Percentiles rank a stretch among this genome's conserved stretches.
These are phyloP conservation scores for Aureobasidium mangrovei DNA, from an alignment of 2,329 filamentous ascomycete genomes.

Conservation along the genomic window DNA sequence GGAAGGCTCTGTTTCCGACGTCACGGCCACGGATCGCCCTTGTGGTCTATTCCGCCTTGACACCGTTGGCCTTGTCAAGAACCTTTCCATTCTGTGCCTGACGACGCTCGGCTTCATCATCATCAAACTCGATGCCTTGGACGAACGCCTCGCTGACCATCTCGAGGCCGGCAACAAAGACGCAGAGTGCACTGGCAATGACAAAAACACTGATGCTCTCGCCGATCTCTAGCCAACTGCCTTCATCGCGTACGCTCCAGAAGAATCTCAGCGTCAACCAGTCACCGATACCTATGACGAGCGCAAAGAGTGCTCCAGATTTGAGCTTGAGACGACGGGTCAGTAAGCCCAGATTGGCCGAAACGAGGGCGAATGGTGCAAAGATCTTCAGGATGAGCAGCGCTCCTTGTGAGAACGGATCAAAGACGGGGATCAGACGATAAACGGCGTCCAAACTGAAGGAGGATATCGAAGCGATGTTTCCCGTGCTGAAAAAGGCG, in stretches of 20 bases:
- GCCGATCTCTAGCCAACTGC: conserved; percentile 94
- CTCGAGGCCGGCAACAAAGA: conserved; percentile 85
- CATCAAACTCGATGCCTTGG: conserved; percentile 63
- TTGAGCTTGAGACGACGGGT: conserved; percentile 77
- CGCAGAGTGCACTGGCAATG: conserved; percentile 80
- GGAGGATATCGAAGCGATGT: conserved; percentile 85
- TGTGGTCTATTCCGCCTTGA: conserved; percentile 3
- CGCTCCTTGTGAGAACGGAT: conserved; percentile 83
- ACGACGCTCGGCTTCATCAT: conserved; percentile 19
- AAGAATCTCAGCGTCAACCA: conserved; percentile 94
- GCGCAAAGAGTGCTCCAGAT: conserved; percentile 84
- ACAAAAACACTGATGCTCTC: conserved; percentile 93
- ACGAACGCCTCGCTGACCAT: conserved; percentile 77
- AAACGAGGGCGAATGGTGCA: conserved; percentile 87
- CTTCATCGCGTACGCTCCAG: conserved; percentile 93
- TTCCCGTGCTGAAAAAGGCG: conserved; percentile 94
- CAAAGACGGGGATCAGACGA: conserved; percentile 83
- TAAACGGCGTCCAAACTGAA: conserved; percentile 88
- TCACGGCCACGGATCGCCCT: background rate
- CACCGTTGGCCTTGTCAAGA: background rate
- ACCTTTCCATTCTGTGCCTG: background rate
- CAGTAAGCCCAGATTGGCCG: conserved; percentile 85
- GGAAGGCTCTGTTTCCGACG: too few relatives aligned
- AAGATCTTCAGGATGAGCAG: conserved; percentile 82
- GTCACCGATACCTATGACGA: conserved; percentile 85